Evolutionary conservation across 2,329 filamentous ascomycete genomes (phyloP), one percentile per base, ranked within the genome.

Genomic region (Apiospora phragmitis): DNA sequence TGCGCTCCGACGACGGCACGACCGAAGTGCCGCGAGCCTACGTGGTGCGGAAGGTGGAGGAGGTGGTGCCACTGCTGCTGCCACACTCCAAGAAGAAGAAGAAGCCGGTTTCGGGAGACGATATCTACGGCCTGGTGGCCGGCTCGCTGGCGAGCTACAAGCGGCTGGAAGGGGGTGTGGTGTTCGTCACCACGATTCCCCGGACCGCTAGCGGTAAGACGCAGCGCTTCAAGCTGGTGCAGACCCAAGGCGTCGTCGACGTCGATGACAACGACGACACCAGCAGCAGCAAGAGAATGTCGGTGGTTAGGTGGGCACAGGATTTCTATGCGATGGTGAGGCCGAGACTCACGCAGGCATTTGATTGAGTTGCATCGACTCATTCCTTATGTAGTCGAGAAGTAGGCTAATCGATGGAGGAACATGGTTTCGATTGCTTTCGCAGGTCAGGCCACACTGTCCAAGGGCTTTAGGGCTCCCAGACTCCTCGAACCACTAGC

Each of bases 131-230:
- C 14, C 85, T 82, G 71, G 76, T 83, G 16, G 77, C 79, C 16
- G 70, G 74, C 1, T 80, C 80, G 65, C 77, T 87, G 32, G 83
- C 84, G 9, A 83, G 81, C 68, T 87, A 86, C 77, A 87, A 87
- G 72, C 78, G 79, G 3, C 74, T 86, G 0, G 84, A 84, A 11
- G 83, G 83, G 7, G 84, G 84, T 0, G 81, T 87, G 11, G 75
- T 83, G 29, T 87, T 87, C 69, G 81, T 86, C 18, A 81, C 85
- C 62, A 77, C 82, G 38, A 85, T 87, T 43, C 85, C 85, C 5
- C 83, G 84, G 65, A 84, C 83, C 3, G 78, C 84, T 0, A 85
- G 84, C 70, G 85, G 85, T 18, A 87, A 87, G 77, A 85, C 87
- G 67, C 79, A 84, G 71, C 78, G 82, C 9, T 81, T 81, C 76